A percentile compares a stretch with the other conserved stretches of the same genome.
Evolutionary conservation across 2,329 filamentous ascomycete genomes (phyloP).

Genomic region (Alternaria brassicicola): DNA sequence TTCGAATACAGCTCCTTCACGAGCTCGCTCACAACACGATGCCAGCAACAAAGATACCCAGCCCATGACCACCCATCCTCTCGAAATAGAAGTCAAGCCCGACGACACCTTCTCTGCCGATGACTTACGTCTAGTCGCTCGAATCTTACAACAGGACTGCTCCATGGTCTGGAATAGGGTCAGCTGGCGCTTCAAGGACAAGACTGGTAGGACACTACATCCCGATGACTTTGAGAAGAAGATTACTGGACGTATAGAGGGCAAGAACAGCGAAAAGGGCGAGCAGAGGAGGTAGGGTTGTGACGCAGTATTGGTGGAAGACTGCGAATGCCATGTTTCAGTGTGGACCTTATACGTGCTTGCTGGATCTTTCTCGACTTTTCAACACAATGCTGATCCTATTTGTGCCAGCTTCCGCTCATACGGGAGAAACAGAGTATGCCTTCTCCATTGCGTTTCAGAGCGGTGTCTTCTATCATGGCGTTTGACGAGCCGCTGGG

Average conservation of each 20-base stretch:
- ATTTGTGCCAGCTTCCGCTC: not conserved
- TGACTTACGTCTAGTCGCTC: conserved; percentile 52
- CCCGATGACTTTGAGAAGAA: conserved; percentile 53
- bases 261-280: conserved; percentile 3
- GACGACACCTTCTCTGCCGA: conserved; percentile 36
- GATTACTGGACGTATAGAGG: conserved; percentile 37
- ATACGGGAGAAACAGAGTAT: not conserved
- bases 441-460: no score
- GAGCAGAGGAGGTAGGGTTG: not conserved
- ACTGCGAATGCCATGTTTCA: not conserved
- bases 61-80: not conserved
- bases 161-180: conserved; percentile 55
- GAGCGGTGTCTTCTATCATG: no score
- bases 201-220: conserved; percentile 55
- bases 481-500: not conserved
- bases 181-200: conserved; percentile 56
- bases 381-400: not conserved
- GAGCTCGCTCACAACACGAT: conserved; percentile 1
- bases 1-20: conserved; percentile 8
- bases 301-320: not conserved
- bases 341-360: not conserved
- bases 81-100: conserved; percentile 31
- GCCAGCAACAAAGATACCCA: not conserved
- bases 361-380: not conserved
- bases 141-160: conserved; percentile 53